Base-by-base conservation (phyloP, 169 alveolate genomes). In the Nephromyces sp. region DNA sequence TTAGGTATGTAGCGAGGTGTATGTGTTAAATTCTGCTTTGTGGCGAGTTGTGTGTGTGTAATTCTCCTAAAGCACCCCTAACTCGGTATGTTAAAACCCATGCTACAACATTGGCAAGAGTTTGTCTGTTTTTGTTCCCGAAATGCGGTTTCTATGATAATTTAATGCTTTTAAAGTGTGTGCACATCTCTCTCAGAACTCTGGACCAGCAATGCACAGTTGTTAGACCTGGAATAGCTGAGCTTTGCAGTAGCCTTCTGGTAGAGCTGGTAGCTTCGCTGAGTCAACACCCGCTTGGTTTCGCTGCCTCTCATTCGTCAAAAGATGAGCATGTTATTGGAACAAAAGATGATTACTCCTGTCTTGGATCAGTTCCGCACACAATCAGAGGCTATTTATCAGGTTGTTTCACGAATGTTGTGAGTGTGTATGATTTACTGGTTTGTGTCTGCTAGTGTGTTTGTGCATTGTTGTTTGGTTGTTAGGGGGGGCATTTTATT, bases 151-250 rank as follows among this genome's bases (percentile, higher is more conserved):
- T n/a, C n/a, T n/a, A n/a, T n/a, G n/a, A n/a, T n/a, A n/a, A n/a
- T n/a, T 62, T 62, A 8, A 8, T 62, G 8, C 68, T n/a, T 62
- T 62, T n/a, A 15, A n/a, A n/a, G 51, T n/a, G n/a, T n/a, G 8
- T 62, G 68, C 57, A 43, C 31, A 2, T 29, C 3, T 0, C 52
- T 3, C 31, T 2, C 76, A 75, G 87, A 68, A 90, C 98, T 6
- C 81, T 94, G 33, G 98, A 94, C 73, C 91, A 92, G 81, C 90
- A 92, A 84, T 94, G 98, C 75, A 94, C 98, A 15, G 97, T 94
- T 22, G 86, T 95, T 1, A 85, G 97, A 67, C 97, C 98, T 1
- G 97, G 97, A 15, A 84, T 94, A 8, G 81, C 93, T 33, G 86
- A 89, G 69, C 72, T 90, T n/a, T 83, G 83, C 33, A 71, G 89